These are phyloP conservation scores for Phytophthora idaei DNA, from an alignment of 352 stramenopile genomes.

Conservation along the genomic window DNA sequence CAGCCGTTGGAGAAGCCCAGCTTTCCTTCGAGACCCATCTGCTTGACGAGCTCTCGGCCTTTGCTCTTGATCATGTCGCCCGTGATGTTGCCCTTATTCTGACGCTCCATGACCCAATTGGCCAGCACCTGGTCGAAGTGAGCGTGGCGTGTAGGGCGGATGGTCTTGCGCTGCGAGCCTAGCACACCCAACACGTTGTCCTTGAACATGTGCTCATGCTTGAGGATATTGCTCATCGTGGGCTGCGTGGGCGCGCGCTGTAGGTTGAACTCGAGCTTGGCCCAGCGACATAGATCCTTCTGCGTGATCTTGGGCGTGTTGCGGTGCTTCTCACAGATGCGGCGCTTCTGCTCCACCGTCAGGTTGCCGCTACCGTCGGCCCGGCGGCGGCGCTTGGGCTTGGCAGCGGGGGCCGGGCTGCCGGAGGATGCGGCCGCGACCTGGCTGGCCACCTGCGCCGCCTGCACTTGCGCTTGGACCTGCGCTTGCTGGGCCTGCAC, in stretches of 20 bases:
- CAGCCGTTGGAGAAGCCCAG: constrained; percentile 88
- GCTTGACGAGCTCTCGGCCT: constrained; percentile 78
- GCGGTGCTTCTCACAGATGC: constrained; percentile 89
- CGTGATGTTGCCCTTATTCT: constrained; percentile 90
- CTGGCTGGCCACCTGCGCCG: constrained; percentile 5
- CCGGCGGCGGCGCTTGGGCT: constrained; percentile 47
- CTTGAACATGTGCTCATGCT: constrained; percentile 88
- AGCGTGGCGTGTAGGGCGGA: constrained; percentile 72
- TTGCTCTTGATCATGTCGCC: constrained; percentile 90
- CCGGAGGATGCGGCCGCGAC: not conserved
- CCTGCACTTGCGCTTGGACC: constrained; percentile 28
- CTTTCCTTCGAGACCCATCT: constrained; percentile 84
- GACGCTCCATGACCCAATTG: constrained; percentile 90
- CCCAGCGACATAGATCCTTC: constrained; percentile 88
- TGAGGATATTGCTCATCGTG: constrained; percentile 87
- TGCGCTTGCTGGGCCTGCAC: constrained; percentile 31
- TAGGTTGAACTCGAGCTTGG: constrained; percentile 90
- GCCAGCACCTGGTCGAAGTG: constrained; percentile 87
- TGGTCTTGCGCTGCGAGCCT: constrained; percentile 84
- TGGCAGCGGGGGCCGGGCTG: not conserved
- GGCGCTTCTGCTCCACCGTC: constrained; percentile 87
- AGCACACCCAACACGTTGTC: constrained; percentile 83
- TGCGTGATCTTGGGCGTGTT: constrained; percentile 89
- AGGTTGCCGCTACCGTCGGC: constrained; percentile 78
- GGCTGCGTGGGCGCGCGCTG: constrained; percentile 81